Evolutionary conservation across 345 rosid species (phyloP).

Genomic region (Brassica napus): DNA sequence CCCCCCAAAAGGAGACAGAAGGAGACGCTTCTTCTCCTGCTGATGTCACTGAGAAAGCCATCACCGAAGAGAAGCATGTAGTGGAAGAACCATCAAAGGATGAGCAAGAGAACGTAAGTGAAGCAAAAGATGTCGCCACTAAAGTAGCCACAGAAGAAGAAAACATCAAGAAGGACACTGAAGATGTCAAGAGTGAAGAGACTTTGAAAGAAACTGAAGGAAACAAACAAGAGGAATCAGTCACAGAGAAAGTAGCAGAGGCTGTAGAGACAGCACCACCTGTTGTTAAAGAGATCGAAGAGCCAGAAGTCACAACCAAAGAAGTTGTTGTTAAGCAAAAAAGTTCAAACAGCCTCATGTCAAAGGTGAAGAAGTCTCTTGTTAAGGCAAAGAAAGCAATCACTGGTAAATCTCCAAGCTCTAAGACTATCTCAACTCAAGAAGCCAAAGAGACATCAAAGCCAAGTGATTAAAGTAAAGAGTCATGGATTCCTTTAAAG

Average conservation of each 20-base stretch:
- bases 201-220: conserved; percentile 23
- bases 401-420: conserved; percentile 70
- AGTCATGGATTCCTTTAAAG: background rate
- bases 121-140: conserved; percentile 5
- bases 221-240: conserved; percentile 29
- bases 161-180: conserved; percentile 21
- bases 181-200: conserved; percentile 25
- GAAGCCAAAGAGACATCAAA: conserved; percentile 49
- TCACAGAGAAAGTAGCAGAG: conserved; percentile 31
- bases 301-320: conserved; percentile 44
- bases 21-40: conserved; percentile 1
- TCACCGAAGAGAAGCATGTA: conserved; percentile 27
- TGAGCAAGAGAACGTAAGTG: conserved; percentile 16
- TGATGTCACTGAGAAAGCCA: conserved; percentile 26
- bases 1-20: conserved; percentile 16
- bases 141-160: conserved; percentile 23
- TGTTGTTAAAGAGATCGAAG: conserved; percentile 38
- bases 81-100: conserved; percentile 31
- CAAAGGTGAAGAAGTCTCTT: conserved; percentile 76
- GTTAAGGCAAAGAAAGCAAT: conserved; percentile 84
- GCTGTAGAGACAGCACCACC: conserved; percentile 33
- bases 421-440: conserved; percentile 54
- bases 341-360: conserved; percentile 60
- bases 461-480: conserved; percentile 43
- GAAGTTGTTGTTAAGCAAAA: conserved; percentile 54